Base-by-base conservation (phyloP, 108 stramenopile species). In the Nitzschia sp. region DNA sequence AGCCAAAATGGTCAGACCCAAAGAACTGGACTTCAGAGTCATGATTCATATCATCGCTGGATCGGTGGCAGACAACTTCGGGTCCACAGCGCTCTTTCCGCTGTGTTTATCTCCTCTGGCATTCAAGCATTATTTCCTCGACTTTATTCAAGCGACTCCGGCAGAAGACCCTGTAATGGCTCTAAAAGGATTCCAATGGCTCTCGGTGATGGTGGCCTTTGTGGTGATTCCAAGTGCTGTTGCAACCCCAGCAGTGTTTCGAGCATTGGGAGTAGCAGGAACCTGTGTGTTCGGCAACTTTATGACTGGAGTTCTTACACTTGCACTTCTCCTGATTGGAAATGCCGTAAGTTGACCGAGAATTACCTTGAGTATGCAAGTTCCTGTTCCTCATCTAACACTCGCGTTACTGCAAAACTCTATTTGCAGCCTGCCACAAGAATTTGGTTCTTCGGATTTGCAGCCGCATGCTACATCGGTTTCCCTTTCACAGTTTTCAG, bases 401-500 rank as follows among this genome's bases (percentile, higher is more conserved):
- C n/a, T n/a, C n/a, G n/a, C n/a, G n/a, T n/a, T n/a, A n/a, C n/a
- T n/a, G n/a, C n/a, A n/a, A n/a, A n/a, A n/a, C n/a, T n/a, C n/a
- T n/a, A n/a, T n/a, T 55, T n/a, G 12, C 29, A 40, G 44, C 70
- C 78, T 8, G 72, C 79, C 1, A 83, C 82, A 1, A 29, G 48
- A 29, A 34, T 46, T 12, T 29, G 57, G 10, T 83, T 80, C 69
- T 75, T 63, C 41, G 20, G 63, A n/a, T 83, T 83, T 70, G 75
- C 76, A 0, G 34, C 58, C 51, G 57, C 77, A 9, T 65, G 80
- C 72, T 83, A 83, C 29, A 62, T 34, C 0, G 78, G 79, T 6
- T 83, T 83, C 56, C 82, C 82, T 0, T 77, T 83, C 50, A 80
- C 82, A 5, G 82, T 83, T 1, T 69, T 83, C 15, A 65, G 62